Conservation (phyloP, 305 asterid genomes). For the Fraxinus floribunda region DNA sequence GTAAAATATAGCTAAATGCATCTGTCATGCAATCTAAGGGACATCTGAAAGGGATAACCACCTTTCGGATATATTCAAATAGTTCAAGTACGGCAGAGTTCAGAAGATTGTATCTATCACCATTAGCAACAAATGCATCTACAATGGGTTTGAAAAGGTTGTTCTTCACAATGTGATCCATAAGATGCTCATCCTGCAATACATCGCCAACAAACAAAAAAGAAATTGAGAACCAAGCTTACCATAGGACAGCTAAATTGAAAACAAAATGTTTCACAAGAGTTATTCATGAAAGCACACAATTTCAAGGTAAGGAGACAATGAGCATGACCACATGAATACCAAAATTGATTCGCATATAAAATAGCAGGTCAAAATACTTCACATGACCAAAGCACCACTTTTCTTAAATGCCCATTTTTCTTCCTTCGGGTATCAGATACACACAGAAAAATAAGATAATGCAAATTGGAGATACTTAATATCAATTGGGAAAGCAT, state of each 20-base stretch:
- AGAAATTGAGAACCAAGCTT: neutral
- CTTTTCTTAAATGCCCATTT: neutral
- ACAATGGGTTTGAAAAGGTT: constrained; percentile 79
- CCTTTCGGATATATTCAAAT: constrained; percentile 84
- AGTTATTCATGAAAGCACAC: neutral
- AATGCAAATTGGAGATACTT: neutral
- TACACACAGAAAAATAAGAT: neutral
- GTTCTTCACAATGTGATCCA: constrained; percentile 75
- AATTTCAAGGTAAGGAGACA: neutral
- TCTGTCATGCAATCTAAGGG: constrained; percentile 17
- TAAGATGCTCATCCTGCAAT: constrained; percentile 89
- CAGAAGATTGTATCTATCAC: constrained; percentile 89
- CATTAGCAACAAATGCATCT: constrained; percentile 81
- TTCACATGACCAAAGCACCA: constrained; percentile 3
- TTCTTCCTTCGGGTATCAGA: constrained; percentile 1
- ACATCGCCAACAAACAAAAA: constrained; percentile 7
- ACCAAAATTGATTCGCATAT: neutral
- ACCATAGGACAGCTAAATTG: constrained; percentile 6
- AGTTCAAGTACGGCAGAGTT: constrained; percentile 94
- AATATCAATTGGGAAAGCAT: neutral
- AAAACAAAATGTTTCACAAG: neutral
- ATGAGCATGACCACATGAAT: neutral
- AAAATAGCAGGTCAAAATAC: constrained; percentile 5
- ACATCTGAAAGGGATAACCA: constrained; percentile 27
- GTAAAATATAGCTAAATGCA: constrained; percentile 4